A percentile compares a stretch with the other conserved stretches of the same genome.
phyloP scores from a whole-genome alignment of 805 yeast species.

The Metschnikowia santaceciliae region DNA sequence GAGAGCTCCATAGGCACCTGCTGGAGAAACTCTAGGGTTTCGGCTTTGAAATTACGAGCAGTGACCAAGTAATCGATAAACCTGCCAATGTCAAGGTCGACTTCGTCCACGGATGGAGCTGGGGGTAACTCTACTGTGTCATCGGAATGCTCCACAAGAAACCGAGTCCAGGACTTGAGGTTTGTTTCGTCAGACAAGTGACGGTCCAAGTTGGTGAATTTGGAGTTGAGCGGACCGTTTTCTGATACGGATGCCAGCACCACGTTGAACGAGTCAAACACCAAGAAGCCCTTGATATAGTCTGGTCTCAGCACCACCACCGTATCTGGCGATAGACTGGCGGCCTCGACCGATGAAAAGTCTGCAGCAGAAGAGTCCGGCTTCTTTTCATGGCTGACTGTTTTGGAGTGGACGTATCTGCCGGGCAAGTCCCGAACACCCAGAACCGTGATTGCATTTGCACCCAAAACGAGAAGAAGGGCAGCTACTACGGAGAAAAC shows the following conservation, averaged over 20 bases:
- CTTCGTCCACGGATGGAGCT: conserved; percentile 4
- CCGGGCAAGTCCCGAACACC: conserved; percentile 14
- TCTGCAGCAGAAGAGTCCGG: neutral
- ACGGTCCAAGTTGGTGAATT: conserved; percentile 27
- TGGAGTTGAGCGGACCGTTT: conserved; percentile 20
- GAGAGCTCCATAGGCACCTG: conserved; percentile 32
- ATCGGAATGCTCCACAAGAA: conserved; percentile 18
- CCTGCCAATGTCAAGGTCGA: conserved; percentile 25
- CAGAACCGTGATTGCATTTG: conserved; percentile 9
- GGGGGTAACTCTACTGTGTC: conserved; percentile 4
- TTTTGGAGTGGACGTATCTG: conserved; percentile 10
- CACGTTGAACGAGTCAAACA: conserved; percentile 13
- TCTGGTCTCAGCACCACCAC: conserved; percentile 17
- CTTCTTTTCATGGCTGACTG: neutral
- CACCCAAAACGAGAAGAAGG: conserved; percentile 5
- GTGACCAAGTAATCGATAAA: conserved; percentile 29
- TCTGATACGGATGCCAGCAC: conserved; percentile 4
- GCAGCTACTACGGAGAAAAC: neutral
- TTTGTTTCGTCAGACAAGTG: conserved; percentile 21
- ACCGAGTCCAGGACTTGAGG: conserved; percentile 25
- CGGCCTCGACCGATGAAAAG: neutral
- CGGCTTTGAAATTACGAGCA: conserved; percentile 23
- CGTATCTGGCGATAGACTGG: conserved; percentile 8
- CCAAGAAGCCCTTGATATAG: conserved; percentile 24
- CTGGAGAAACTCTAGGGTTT: conserved; percentile 27